Conservation (phyloP, 169 alveolate genomes). For the Eimeria zaria region DNA sequence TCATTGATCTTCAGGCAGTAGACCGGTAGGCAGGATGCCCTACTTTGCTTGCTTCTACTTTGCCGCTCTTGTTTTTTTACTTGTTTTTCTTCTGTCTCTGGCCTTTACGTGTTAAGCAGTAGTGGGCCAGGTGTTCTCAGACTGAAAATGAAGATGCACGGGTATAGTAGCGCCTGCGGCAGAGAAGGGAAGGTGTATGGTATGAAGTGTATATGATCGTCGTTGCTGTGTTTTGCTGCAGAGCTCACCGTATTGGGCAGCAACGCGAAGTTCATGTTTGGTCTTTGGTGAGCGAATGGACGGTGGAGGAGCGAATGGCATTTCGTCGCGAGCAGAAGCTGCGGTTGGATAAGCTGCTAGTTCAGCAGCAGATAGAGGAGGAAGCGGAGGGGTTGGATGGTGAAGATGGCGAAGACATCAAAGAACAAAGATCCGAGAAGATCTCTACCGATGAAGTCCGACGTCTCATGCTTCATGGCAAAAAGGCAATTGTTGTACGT, state of each 20-base stretch:
- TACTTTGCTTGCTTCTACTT: too few species aligned
- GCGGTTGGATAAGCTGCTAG: slow-evolving; percentile 93
- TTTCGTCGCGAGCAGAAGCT: slow-evolving; percentile 96
- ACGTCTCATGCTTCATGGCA: slow-evolving; percentile 93
- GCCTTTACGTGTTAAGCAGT: too few species aligned
- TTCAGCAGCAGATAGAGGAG: slow-evolving; percentile 85
- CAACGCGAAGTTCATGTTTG: slow-evolving; percentile 98
- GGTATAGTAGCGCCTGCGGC: neutral
- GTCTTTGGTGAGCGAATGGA: slow-evolving; percentile 98
- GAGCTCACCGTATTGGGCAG: slow-evolving; percentile 99
- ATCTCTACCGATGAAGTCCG: slow-evolving; percentile 92
- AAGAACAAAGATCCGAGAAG: slow-evolving; percentile 87
- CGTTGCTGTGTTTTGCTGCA: slow-evolving; percentile 39
- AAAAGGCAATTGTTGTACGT: slow-evolving; percentile 89
- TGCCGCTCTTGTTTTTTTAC: neutral
- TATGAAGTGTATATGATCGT: too few species aligned
- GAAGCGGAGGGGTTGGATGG: slow-evolving; percentile 74
- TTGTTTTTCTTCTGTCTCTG: neutral
- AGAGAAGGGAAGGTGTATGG: neutral
- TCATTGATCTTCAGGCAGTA: slow-evolving; percentile 99
- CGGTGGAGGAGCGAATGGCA: slow-evolving; percentile 99
- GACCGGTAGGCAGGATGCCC: slow-evolving; percentile 95
- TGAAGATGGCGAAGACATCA: slow-evolving; percentile 83
- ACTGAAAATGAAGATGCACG: neutral
- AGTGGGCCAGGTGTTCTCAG: too few species aligned